phyloP scores from a whole-genome alignment of 805 yeast genomes.

The Debaryomyces maramus region DNA sequence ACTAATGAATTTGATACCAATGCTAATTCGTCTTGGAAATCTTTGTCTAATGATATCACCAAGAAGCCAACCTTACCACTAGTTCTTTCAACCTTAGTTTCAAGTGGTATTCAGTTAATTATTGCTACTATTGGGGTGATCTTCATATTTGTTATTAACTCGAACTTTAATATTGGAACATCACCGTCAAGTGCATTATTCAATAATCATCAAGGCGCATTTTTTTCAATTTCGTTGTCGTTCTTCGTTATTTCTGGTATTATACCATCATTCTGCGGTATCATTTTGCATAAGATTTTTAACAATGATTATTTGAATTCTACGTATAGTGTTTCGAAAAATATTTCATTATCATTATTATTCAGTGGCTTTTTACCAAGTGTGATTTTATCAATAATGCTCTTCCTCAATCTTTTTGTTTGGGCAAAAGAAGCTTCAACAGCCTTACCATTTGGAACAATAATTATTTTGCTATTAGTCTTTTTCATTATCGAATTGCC shows the following conservation, averaged over 20 bases:
- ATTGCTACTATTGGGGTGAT: conserved; percentile 66
- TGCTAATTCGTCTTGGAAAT: conserved; percentile 47
- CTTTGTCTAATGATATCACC: conserved; percentile 54
- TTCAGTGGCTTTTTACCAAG: conserved; percentile 47
- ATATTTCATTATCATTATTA: conserved; percentile 20
- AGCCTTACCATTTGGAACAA: conserved; percentile 78
- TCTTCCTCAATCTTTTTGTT: conserved; percentile 63
- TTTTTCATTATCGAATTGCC: conserved; percentile 74
- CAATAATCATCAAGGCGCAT: conserved; percentile 67
- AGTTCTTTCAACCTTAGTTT: conserved; percentile 55
- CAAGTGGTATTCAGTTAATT: conserved; percentile 74
- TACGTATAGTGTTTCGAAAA: conserved; percentile 15
- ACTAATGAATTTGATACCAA: conserved; percentile 9
- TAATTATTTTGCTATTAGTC: conserved; percentile 56
- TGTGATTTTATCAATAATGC: conserved; percentile 48
- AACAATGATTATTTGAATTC: conserved; percentile 37
- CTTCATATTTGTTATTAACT: conserved; percentile 45
- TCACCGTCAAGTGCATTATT: conserved; percentile 54
- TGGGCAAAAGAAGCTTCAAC: conserved; percentile 76
- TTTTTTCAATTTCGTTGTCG: conserved; percentile 57
- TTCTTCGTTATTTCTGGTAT: conserved; percentile 70
- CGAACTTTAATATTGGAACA: conserved; percentile 22
- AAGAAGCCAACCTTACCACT: conserved; percentile 50
- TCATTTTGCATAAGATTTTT: conserved; percentile 59
- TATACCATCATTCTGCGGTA: conserved; percentile 71